Evolutionary conservation across 2,329 filamentous ascomycete species (phyloP).

Genomic region (Mycosphaerelloides madeirae): DNA sequence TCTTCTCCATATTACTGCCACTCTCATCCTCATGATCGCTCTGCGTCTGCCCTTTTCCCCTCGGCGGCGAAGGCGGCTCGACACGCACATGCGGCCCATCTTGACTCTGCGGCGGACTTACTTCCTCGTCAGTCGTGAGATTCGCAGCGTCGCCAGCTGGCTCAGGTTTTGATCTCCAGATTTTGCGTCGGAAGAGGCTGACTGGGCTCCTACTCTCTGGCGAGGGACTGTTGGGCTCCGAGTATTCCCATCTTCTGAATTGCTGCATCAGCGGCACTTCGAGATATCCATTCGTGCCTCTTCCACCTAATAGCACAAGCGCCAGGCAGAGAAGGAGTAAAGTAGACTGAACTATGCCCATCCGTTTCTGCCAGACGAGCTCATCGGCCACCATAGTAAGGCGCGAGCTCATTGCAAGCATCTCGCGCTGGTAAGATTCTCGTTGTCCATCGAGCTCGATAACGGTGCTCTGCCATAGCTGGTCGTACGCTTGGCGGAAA

Average conservation of each 20-base stretch:
- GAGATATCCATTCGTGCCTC: conserved; percentile 26
- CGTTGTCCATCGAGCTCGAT: conserved; percentile 85
- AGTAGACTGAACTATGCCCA: conserved; percentile 87
- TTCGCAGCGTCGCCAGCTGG: conserved; percentile 5
- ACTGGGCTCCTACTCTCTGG: conserved; percentile 28
- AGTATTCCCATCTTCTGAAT: conserved; percentile 34
- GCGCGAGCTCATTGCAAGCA: conserved; percentile 72
- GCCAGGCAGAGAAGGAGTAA: conserved; percentile 81
- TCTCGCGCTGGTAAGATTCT: conserved; percentile 76
- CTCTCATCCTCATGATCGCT: conserved; percentile 10
- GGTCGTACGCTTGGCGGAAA: conserved; percentile 83
- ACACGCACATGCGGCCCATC: conserved; percentile 10
- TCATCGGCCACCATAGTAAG: conserved; percentile 92
- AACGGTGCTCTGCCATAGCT: conserved; percentile 93
- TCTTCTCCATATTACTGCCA: neutral
- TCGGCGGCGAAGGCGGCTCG: conserved; percentile 7
- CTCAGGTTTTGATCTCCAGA: conserved; percentile 32
- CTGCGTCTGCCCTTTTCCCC: neutral
- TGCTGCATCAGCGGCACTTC: conserved; percentile 46
- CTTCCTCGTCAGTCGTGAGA: conserved; percentile 10
- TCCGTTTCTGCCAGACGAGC: conserved; percentile 75
- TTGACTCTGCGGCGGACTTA: conserved; percentile 9
- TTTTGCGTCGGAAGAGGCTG: conserved; percentile 28
- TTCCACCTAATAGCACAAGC: conserved; percentile 70
- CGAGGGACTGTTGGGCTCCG: conserved; percentile 35